Evolutionary conservation across 2,329 filamentous ascomycete genomes (phyloP).

Genomic region (Lasiodiplodia hormozganensis): DNA sequence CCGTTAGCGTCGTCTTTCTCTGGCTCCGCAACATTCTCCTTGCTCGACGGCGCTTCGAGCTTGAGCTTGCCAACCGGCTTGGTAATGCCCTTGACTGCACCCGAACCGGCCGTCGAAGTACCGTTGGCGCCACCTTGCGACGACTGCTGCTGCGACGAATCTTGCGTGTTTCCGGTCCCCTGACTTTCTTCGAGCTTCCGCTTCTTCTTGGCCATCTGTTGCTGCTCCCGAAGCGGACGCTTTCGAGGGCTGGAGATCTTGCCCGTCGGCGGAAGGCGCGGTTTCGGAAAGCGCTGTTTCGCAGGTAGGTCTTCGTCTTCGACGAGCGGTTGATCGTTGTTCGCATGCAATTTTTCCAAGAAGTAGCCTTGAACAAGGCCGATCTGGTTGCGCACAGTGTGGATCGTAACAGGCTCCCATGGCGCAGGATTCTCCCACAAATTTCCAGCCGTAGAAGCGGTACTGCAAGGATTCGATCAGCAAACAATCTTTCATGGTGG

Average conservation of each 20-base stretch:
- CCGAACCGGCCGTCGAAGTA: constrained; percentile 8
- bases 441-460: constrained; percentile 63
- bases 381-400: constrained; percentile 80
- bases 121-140: constrained; percentile 21
- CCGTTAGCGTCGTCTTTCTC: constrained; percentile 71
- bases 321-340: constrained; percentile 79
- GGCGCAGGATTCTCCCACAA: constrained; percentile 72
- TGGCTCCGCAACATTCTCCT: constrained; percentile 65
- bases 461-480: constrained; percentile 53
- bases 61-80: constrained; percentile 63
- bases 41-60: constrained; percentile 59
- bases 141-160: constrained; percentile 11
- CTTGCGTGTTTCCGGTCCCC: constrained; percentile 20
- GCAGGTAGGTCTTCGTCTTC: constrained; percentile 95
- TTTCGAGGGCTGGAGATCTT: constrained; percentile 89
- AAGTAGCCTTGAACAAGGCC: constrained; percentile 93
- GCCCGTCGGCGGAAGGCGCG: constrained; percentile 72
- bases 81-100: constrained; percentile 48
- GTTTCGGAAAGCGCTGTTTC: constrained; percentile 78
- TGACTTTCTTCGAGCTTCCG: constrained; percentile 68
- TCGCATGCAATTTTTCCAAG: constrained; percentile 83
- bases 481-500: constrained; percentile 2
- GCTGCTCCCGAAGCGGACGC: constrained; percentile 80
- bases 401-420: constrained; percentile 78
- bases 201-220: constrained; percentile 85